Percentiles rank a stretch among this genome's conserved stretches.
These are phyloP conservation scores for Inosperma sp. DNA, from an alignment of 768 basidiomycete genomes.

Conservation along the genomic window DNA sequence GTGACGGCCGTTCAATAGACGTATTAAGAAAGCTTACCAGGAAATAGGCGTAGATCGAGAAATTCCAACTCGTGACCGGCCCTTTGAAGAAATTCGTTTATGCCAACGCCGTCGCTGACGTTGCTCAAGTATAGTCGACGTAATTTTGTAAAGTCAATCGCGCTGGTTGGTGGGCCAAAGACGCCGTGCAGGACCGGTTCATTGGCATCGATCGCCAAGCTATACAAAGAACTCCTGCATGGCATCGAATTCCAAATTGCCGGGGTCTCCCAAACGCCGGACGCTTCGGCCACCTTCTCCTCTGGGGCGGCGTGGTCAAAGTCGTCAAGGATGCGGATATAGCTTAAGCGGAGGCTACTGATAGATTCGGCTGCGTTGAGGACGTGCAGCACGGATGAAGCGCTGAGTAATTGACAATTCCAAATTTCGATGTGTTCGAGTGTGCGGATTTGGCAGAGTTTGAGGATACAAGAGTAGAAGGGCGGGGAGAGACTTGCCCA, in stretches of 20 bases:
- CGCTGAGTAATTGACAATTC: slow-evolving; percentile 13
- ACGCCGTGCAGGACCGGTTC: slow-evolving; percentile 2
- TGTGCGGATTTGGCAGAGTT: slow-evolving; percentile 3
- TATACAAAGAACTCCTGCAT: slow-evolving; percentile 3
- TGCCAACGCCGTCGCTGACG: slow-evolving; percentile 12
- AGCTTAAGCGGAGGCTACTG: slow-evolving; percentile 8
- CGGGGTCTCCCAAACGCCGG: neutral
- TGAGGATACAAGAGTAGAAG: slow-evolving; percentile 4
- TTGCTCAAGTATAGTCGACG: slow-evolving; percentile 13
- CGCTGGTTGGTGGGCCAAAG: slow-evolving; percentile 4
- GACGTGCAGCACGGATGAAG: slow-evolving; percentile 5
- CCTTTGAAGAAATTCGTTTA: slow-evolving; percentile 14
- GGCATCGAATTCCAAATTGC: too few relatives aligned
- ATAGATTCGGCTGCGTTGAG: slow-evolving; percentile 6
- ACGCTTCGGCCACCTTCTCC: neutral
- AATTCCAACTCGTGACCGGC: slow-evolving; percentile 12
- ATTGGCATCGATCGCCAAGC: neutral
- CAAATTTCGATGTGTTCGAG: slow-evolving; percentile 12
- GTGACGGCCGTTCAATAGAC: too few relatives aligned
- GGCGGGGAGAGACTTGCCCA: slow-evolving; percentile 10
- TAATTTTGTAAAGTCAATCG: slow-evolving; percentile 12
- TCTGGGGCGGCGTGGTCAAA: neutral
- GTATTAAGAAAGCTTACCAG: slow-evolving; percentile 10
- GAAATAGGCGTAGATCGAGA: slow-evolving; percentile 14
- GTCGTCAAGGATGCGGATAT: neutral